Percentiles rank a stretch among this genome's conserved stretches.
Evolutionary conservation across 345 rosid species (phyloP).

Genomic region (Eucalyptus paniculata): DNA sequence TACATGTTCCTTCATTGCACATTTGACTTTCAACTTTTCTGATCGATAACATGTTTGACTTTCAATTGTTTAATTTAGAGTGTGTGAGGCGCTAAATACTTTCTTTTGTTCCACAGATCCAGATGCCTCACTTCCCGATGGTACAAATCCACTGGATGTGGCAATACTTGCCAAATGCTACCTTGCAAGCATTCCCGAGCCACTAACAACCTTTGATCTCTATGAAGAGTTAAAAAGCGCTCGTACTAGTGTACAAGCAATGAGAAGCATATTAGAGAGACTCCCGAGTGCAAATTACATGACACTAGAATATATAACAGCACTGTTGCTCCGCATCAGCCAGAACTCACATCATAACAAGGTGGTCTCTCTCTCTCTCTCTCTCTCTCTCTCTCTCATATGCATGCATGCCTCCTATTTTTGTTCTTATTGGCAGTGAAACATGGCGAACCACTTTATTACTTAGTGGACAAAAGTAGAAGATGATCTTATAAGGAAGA

Average conservation of each 20-base stretch:
- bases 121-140: slow-evolving; percentile 61
- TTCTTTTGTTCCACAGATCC: slow-evolving; percentile 31
- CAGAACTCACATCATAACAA: slow-evolving; percentile 77
- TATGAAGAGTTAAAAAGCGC: slow-evolving; percentile 65
- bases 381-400: not conserved
- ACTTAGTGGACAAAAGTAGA: not conserved
- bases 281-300: slow-evolving; percentile 80
- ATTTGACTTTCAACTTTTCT: not conserved
- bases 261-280: slow-evolving; percentile 63
- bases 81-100: not conserved
- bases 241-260: slow-evolving; percentile 45
- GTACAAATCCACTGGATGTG: slow-evolving; percentile 54
- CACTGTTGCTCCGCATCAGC: slow-evolving; percentile 73
- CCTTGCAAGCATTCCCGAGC: slow-evolving; percentile 89
- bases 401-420: not conserved
- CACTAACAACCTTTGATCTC: slow-evolving; percentile 74
- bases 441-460: not conserved
- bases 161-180: slow-evolving; percentile 73
- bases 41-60: not conserved
- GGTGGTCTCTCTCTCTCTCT: slow-evolving; percentile 13
- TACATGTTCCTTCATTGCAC: not conserved
- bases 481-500: not conserved
- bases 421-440: not conserved
- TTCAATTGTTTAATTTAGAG: not conserved
- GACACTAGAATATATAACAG: slow-evolving; percentile 80